These are phyloP conservation scores for Hydnomerulius pinastri DNA, from an alignment of 768 basidiomycete genomes.

Conservation along the genomic window DNA sequence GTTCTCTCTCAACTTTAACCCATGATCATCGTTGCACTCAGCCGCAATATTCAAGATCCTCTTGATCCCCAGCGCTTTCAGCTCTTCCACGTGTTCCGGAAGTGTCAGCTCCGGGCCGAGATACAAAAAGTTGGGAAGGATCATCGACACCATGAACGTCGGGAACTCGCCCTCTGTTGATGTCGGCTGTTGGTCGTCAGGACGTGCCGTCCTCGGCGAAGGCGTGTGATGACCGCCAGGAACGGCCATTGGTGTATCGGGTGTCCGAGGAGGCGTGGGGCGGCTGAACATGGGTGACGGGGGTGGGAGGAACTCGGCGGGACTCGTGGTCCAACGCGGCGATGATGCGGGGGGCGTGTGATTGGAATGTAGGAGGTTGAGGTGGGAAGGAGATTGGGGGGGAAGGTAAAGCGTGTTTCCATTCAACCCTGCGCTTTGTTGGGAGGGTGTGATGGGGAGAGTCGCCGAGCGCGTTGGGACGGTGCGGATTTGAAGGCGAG, in stretches of 20 bases:
- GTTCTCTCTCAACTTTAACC: conserved; percentile 59
- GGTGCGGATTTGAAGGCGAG: conserved; percentile 64
- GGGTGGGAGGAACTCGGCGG: conserved; percentile 42
- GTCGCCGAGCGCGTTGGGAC: conserved; percentile 61
- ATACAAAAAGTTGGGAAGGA: conserved; percentile 88
- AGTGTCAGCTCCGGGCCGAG: conserved; percentile 85
- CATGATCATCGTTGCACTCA: conserved; percentile 87
- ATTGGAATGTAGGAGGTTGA: conserved; percentile 60
- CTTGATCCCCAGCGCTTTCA: conserved; percentile 76
- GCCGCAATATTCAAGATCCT: conserved; percentile 89
- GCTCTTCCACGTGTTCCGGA: conserved; percentile 72
- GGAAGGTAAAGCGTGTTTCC: conserved; percentile 21
- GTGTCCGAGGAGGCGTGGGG: conserved; percentile 40
- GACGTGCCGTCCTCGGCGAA: conserved; percentile 66
- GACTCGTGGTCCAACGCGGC: conserved; percentile 36
- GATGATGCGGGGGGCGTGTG: conserved; percentile 58
- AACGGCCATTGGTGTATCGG: conserved; percentile 38
- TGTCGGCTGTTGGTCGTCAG: conserved; percentile 39
- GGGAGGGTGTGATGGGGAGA: conserved; percentile 46
- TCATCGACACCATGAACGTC: conserved; percentile 82
- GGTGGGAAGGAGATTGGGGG: conserved; percentile 58
- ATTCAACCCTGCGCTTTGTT: conserved; percentile 20
- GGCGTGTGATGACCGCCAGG: conserved; percentile 35
- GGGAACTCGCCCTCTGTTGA: conserved; percentile 51
- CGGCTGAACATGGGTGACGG: conserved; percentile 24